Evolutionary conservation across 441 rosid species (phyloP).

Genomic region (Syzygium malaccense): DNA sequence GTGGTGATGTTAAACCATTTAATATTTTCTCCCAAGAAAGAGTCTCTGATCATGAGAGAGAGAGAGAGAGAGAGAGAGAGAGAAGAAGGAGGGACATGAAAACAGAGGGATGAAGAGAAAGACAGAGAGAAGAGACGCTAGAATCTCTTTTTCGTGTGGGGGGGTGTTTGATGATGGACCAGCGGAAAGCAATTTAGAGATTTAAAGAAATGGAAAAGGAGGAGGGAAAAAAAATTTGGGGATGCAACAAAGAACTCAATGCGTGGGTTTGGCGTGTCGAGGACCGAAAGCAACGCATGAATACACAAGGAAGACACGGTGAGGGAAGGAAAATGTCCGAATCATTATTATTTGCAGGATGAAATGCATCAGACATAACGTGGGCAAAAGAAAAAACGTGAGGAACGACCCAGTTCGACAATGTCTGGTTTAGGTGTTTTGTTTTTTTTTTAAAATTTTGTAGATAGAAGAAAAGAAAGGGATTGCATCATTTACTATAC

Average conservation of each 20-base stretch:
- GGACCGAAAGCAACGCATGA: not conserved
- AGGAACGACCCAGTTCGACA: not conserved
- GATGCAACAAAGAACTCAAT: not conserved
- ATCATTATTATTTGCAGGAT: not conserved
- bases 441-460: not conserved
- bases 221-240: not conserved
- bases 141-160: too few relatives aligned
- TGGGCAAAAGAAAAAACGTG: not conserved
- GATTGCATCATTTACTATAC: not conserved
- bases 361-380: not conserved
- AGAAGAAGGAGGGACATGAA: too few relatives aligned
- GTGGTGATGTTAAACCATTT: too few relatives aligned
- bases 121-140: too few relatives aligned
- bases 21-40: too few relatives aligned
- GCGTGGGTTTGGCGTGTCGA: not conserved
- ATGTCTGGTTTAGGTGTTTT: not conserved
- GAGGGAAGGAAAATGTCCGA: not conserved
- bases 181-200: not conserved
- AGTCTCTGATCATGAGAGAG: too few relatives aligned
- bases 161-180: not conserved
- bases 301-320: not conserved
- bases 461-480: not conserved
- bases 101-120: too few relatives aligned
- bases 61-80: too few relatives aligned
- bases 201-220: not conserved